Conservation (phyloP, 768 basidiomycete genomes). For the Coprinopsis marcescibilis region DNA sequence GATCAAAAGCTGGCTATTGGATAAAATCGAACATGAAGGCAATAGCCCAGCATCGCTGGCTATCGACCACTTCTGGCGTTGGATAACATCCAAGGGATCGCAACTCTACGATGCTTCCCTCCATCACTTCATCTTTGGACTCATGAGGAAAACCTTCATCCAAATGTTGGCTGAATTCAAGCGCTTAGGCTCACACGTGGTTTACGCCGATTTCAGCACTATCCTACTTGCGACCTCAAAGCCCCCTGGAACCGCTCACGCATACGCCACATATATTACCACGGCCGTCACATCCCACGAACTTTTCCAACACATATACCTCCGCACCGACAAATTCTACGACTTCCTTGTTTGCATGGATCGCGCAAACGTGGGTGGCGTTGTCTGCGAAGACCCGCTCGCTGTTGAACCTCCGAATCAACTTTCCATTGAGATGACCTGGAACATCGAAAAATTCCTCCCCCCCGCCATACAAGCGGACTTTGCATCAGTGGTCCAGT, state of each 20-base stretch:
- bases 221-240: slow-evolving; percentile 92
- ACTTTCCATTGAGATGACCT: slow-evolving; percentile 73
- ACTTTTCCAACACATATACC: slow-evolving; percentile 87
- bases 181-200: slow-evolving; percentile 85
- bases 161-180: slow-evolving; percentile 96
- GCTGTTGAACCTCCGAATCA: slow-evolving; percentile 65
- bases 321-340: slow-evolving; percentile 84
- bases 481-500: slow-evolving; percentile 67
- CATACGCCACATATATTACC: slow-evolving; percentile 93
- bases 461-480: slow-evolving; percentile 76
- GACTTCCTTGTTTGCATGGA: slow-evolving; percentile 97
- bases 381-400: slow-evolving; percentile 77
- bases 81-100: slow-evolving; percentile 83
- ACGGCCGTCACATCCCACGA: slow-evolving; percentile 93
- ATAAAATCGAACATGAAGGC: slow-evolving; percentile 68
- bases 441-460: slow-evolving; percentile 91
- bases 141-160: slow-evolving; percentile 98
- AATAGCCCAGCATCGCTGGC: slow-evolving; percentile 62
- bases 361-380: slow-evolving; percentile 82
- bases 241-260: slow-evolving; percentile 90
- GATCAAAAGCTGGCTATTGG: slow-evolving; percentile 88
- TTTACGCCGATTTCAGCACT: slow-evolving; percentile 90
- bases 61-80: slow-evolving; percentile 96
- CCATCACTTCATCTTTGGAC: slow-evolving; percentile 87
- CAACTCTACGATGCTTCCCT: slow-evolving; percentile 89